These are phyloP conservation scores for Ceratobasidium sp. DNA, from an alignment of 1,284 basidiomycete genomes.

Conservation along the genomic window DNA sequence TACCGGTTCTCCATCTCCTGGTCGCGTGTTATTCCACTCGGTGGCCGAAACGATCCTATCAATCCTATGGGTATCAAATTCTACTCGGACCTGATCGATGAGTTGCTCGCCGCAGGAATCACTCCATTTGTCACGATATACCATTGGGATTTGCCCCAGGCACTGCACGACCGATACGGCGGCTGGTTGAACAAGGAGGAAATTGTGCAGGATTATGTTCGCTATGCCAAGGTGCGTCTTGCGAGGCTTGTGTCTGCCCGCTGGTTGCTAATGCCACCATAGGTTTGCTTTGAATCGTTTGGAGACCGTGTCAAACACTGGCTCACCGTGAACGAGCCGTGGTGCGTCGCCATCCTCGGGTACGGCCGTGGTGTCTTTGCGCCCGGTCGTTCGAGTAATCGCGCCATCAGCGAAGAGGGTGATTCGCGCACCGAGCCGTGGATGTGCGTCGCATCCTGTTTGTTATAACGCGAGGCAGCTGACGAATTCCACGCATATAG, in stretches of 20 bases:
- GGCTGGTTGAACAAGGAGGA: slow-evolving; percentile 78
- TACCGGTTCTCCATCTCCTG: slow-evolving; percentile 81
- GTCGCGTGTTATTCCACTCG: slow-evolving; percentile 78
- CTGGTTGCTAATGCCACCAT: slow-evolving; percentile 25
- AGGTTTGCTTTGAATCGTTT: slow-evolving; percentile 78
- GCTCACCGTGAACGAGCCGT: slow-evolving; percentile 82
- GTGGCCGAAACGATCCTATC: slow-evolving; percentile 76
- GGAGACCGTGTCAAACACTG: slow-evolving; percentile 83
- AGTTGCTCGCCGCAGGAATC: slow-evolving; percentile 72
- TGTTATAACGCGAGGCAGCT: background rate
- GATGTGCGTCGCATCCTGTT: slow-evolving; percentile 64
- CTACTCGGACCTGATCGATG: slow-evolving; percentile 78
- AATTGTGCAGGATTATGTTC: slow-evolving; percentile 72
- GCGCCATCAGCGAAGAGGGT: slow-evolving; percentile 67
- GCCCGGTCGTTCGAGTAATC: slow-evolving; percentile 75
- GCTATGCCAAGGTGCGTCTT: slow-evolving; percentile 69
- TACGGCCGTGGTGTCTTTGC: slow-evolving; percentile 76
- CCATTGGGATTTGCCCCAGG: slow-evolving; percentile 84
- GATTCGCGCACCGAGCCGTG: slow-evolving; percentile 77
- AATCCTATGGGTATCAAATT: slow-evolving; percentile 76
- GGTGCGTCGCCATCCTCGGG: slow-evolving; percentile 77
- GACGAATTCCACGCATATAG: slow-evolving; percentile 56
- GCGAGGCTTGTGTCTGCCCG: background rate
- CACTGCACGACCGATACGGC: slow-evolving; percentile 76
- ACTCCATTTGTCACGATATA: slow-evolving; percentile 80